Evolutionary conservation across 1,284 basidiomycete genomes (phyloP), one percentile per base, ranked within the genome.

Genomic region (Mycena citricolor): DNA sequence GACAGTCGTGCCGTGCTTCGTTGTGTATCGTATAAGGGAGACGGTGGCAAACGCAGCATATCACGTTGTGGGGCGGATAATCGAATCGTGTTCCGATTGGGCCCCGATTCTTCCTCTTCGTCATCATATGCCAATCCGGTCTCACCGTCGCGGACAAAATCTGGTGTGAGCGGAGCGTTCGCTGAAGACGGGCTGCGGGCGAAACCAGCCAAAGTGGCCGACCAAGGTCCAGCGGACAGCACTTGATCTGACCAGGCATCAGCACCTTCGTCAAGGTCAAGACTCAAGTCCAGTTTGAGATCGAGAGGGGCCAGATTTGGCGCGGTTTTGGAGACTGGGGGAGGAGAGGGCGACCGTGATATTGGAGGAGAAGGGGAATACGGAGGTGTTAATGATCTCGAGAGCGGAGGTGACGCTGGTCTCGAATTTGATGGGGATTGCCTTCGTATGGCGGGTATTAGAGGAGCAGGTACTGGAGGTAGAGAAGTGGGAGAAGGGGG

Each of bases 161-260:
- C n/a, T n/a, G n/a, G n/a, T n/a, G n/a, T n/a, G n/a, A 33, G 21
- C 21, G 49, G 49, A 14, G 44, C 39, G 21, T 25, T 24, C 16
- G 38, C 14, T n/a, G 24, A 13, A 17, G 12, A 19, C 12, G 29
- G 21, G 10, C 22, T 10, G 29, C 29, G 19, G 11, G 30, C 12
- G 21, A 24, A 21, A 16, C 12, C 14, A 7, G 14, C 8, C 7
- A 13, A 43, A 22, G 16, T 32, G 11, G 43, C 51, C 35, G 43
- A 40, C 47, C 44, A 46, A 6, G 51, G 47, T 16, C 42, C 45
- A 14, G 52, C 48, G 17, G 48, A 51, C 21, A 54, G 39, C 14
- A 54, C 42, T 17, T 32, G 44, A 14, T 54, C 48, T 25, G 48
- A 50, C 52, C 52, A 54, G 14, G 48, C 30, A 26, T 14, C 22